phyloP scores from a whole-genome alignment of 192 early-diverging fungal genomes.

The Blastocladiella britannica region DNA sequence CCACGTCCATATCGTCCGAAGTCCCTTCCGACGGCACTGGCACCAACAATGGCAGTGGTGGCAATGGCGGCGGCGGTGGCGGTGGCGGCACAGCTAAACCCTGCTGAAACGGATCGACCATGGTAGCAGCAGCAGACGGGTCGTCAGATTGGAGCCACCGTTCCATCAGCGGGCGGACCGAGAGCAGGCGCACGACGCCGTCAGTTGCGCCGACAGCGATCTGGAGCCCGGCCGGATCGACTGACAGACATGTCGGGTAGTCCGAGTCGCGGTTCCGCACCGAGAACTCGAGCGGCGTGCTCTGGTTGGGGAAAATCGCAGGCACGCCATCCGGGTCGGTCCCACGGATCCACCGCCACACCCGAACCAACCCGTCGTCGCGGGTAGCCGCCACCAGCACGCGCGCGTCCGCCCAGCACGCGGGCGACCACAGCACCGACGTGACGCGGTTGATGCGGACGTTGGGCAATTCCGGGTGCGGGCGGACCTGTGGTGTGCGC shows the following conservation, averaged over 20 bases:
- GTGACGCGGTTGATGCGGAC: slow-evolving; percentile 4
- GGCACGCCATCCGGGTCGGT: background rate
- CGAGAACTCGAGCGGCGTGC: background rate
- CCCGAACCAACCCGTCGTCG: slow-evolving; percentile 5
- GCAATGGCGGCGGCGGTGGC: no score
- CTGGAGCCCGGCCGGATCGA: slow-evolving; percentile 3
- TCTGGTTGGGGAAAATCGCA: slow-evolving; percentile 1
- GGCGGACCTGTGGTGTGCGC: background rate
- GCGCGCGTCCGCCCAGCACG: slow-evolving; percentile 3
- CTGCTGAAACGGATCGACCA: no score
- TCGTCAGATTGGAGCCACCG: background rate
- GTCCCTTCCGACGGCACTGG: no score
- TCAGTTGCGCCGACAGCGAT: slow-evolving; percentile 6
- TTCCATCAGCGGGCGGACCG: background rate
- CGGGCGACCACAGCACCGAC: slow-evolving; percentile 1
- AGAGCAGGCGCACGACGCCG: slow-evolving; percentile 6
- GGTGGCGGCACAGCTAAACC: no score
- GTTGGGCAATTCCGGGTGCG: background rate
- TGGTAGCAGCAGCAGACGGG: no score
- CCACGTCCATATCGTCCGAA: no score
- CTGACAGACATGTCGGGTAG: background rate
- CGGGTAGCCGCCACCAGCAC: slow-evolving; percentile 2
- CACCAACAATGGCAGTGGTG: no score
- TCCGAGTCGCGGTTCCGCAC: background rate
- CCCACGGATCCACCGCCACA: slow-evolving; percentile 4